Evolutionary conservation across 139 green algal species (phyloP), one percentile per base, ranked within the genome.

Genomic region (Microglena sp.): DNA sequence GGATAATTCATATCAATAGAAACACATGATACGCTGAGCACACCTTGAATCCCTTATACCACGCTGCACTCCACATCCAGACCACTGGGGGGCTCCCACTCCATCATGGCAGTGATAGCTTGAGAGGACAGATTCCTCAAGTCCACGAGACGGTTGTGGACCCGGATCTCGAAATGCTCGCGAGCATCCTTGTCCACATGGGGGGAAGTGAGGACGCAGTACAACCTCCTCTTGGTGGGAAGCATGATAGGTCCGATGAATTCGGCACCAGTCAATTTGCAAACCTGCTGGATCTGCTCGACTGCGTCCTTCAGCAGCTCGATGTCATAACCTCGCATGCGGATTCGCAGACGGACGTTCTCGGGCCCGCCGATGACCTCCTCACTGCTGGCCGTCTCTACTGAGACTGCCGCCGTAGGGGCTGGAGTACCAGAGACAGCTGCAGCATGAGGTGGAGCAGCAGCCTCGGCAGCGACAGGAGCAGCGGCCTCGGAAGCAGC

Each of bases 81-180:
- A 27, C 89, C 89, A 24, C 83, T 72, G 7, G 89, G 89, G 5
- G 93, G 80, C 55, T 95, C 85, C 55, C 92, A 84, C 67, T 83
- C 69, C 90, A 96, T 93, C 64, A 96, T 83, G 22, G 78, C 79
- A 61, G 90, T 81, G 60, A 96, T 84, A 22, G 89, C 93, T 64
- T 91, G 72, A 5, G 89, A 75, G 6, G 81, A 89, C 35, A 92
- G 74, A 68, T 92, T 85, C 63, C 82, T 77, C 45, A 96, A 71
- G 75, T 96, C 89, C 15, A 96, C 83, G 31, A 96, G 61, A 18
- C 89, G 58, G 33, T 65, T 33, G 34, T 65, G 58, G n/a, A n/a
- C 93, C 24, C 86, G 76, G n/a, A 92, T 86, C 76, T 96, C 87
- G 67, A 96, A 96, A 75, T 96, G 89, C 81, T 96, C 90, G 29